Evolutionary conservation across 2,329 filamentous ascomycete genomes (phyloP).

Genomic region (Aspergillus sp.): DNA sequence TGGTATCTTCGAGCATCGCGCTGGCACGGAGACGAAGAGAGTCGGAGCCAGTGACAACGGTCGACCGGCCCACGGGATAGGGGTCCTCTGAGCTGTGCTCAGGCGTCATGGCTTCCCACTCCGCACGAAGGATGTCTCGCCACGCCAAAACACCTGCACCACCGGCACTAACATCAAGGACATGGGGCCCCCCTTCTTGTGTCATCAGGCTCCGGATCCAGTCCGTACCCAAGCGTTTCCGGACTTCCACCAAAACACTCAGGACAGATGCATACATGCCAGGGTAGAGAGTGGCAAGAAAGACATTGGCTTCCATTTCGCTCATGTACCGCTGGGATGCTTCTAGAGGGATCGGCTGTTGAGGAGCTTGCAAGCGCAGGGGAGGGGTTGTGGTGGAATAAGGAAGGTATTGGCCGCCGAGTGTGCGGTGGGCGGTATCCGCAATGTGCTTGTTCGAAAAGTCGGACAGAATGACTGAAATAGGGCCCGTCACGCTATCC

Average conservation of each 20-base stretch:
- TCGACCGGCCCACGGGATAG: conserved; percentile 65
- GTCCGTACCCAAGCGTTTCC: conserved; percentile 59
- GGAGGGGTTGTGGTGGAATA: conserved; percentile 72
- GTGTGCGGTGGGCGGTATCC: conserved; percentile 69
- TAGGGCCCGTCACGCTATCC: conserved; percentile 67
- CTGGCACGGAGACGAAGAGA: conserved; percentile 74
- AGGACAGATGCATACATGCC: conserved; percentile 61
- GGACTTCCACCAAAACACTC: conserved; percentile 60
- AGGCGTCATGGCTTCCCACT: conserved; percentile 71
- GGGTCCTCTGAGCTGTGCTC: conserved; percentile 43
- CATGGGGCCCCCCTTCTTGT: conserved; percentile 58
- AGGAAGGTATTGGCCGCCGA: conserved; percentile 76
- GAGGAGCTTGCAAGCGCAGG: conserved; percentile 50
- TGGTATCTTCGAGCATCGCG: conserved; percentile 79
- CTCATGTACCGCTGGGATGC: conserved; percentile 59
- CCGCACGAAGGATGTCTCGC: conserved; percentile 72
- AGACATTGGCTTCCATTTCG: conserved; percentile 63
- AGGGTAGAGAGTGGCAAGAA: conserved; percentile 61
- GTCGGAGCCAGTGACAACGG: conserved; percentile 76
- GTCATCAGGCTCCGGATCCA: conserved; percentile 60
- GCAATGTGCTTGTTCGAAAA: conserved; percentile 73
- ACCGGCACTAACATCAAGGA: conserved; percentile 64
- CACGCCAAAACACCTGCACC: conserved; percentile 64
- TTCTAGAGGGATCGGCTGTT: conserved; percentile 60
- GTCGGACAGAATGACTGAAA: conserved; percentile 66